phyloP scores from a whole-genome alignment of 352 stramenopile species.

The Thraustochytrium sp. region DNA sequence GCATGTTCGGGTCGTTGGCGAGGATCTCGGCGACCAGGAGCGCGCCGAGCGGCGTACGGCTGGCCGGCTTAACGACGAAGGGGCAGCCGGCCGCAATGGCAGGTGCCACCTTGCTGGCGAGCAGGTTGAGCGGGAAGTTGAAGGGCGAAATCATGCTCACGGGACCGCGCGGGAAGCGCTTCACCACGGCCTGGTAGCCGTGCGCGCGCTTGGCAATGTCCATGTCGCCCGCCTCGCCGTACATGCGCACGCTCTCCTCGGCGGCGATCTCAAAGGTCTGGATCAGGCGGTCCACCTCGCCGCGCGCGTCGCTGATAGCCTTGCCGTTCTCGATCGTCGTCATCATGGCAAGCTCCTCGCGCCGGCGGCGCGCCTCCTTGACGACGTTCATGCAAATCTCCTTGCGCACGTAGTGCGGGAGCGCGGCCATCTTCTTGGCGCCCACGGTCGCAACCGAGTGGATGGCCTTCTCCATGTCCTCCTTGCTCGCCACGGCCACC shows the following conservation, averaged over 20 bases:
- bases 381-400: slow-evolving; percentile 47
- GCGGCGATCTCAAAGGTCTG: slow-evolving; percentile 48
- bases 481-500: slow-evolving; percentile 38
- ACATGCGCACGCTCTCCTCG: slow-evolving; percentile 48
- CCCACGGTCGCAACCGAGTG: slow-evolving; percentile 1
- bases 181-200: slow-evolving; percentile 45
- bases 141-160: slow-evolving; percentile 48
- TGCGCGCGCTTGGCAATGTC: slow-evolving; percentile 37
- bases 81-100: slow-evolving; percentile 52
- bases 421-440: slow-evolving; percentile 43
- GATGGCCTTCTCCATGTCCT: slow-evolving; percentile 45
- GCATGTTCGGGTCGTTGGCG: slow-evolving; percentile 46
- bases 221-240: slow-evolving; percentile 45
- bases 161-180: slow-evolving; percentile 47
- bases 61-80: slow-evolving; percentile 52
- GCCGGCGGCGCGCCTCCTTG: background rate
- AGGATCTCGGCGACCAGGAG: slow-evolving; percentile 52
- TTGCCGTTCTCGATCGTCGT: slow-evolving; percentile 48
- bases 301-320: slow-evolving; percentile 45
- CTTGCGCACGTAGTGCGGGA: slow-evolving; percentile 47
- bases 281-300: slow-evolving; percentile 48
- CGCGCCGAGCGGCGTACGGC: slow-evolving; percentile 48
- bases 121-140: slow-evolving; percentile 52
- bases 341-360: slow-evolving; percentile 47
- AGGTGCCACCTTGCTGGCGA: slow-evolving; percentile 51